Evolutionary conservation across 2,329 filamentous ascomycete genomes (phyloP).

Genomic region (Verticillium alfalfae): DNA sequence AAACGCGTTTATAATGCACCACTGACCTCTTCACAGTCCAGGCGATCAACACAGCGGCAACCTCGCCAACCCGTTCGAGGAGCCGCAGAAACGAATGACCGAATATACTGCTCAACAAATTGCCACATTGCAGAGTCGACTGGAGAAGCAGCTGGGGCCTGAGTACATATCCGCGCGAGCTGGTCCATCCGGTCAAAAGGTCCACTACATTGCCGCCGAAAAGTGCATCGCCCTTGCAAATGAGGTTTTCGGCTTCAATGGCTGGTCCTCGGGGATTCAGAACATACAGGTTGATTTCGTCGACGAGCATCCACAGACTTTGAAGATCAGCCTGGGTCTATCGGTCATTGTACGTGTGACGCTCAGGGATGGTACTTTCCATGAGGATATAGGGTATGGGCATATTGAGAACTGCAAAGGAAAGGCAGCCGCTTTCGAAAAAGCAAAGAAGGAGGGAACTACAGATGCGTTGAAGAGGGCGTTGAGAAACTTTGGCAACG

Average conservation of each 20-base stretch:
- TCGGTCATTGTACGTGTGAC: slow-evolving; percentile 90
- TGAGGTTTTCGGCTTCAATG: slow-evolving; percentile 94
- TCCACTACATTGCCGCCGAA: slow-evolving; percentile 93
- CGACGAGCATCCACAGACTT: slow-evolving; percentile 73
- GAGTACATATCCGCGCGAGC: slow-evolving; percentile 89
- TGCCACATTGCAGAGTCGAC: slow-evolving; percentile 75
- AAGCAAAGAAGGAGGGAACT: slow-evolving; percentile 96
- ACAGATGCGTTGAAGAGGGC: slow-evolving; percentile 91
- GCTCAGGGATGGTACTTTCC: slow-evolving; percentile 87
- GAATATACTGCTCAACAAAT: slow-evolving; percentile 89
- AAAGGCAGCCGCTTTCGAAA: slow-evolving; percentile 94
- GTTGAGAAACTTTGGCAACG: slow-evolving; percentile 87
- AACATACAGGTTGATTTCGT: slow-evolving; percentile 94
- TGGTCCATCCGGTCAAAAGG: slow-evolving; percentile 76
- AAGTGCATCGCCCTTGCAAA: slow-evolving; percentile 95
- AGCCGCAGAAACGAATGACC: slow-evolving; percentile 60
- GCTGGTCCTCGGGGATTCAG: slow-evolving; percentile 94
- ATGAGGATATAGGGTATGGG: slow-evolving; percentile 96
- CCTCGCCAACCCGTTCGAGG: slow-evolving; percentile 76
- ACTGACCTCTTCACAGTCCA: slow-evolving; percentile 39
- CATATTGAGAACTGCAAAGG: slow-evolving; percentile 94
- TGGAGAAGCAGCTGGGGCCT: slow-evolving; percentile 90
- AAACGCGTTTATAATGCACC: slow-evolving; percentile 5
- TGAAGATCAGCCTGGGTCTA: slow-evolving; percentile 77
- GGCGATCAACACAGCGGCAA: slow-evolving; percentile 60